Evolutionary conservation across 148 eudicot genomes (phyloP).

Genomic region (Drosera capensis): DNA sequence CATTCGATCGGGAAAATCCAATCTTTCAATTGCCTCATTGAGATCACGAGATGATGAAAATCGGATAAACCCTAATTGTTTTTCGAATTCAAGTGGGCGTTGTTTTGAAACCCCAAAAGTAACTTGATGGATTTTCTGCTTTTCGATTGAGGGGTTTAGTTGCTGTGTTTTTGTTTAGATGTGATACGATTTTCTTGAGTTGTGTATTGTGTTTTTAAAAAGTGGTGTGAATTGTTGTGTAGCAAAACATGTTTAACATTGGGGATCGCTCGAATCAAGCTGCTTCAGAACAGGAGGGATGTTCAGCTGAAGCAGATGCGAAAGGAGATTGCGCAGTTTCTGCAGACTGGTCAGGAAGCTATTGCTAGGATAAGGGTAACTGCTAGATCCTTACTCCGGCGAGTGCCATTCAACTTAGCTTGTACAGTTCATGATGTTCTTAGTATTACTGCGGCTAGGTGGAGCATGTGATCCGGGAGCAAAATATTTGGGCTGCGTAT

Average conservation of each 20-base stretch:
- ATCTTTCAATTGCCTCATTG: no score
- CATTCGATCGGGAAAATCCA: no score
- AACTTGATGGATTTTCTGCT: no score
- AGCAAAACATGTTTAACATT: slow-evolving; percentile 88
- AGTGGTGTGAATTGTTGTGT: slow-evolving; percentile 13
- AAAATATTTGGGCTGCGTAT: slow-evolving; percentile 81
- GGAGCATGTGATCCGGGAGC: slow-evolving; percentile 93
- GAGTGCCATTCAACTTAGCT: no score
- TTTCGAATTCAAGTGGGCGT: no score
- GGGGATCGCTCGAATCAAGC: slow-evolving; percentile 72
- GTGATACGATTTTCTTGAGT: no score
- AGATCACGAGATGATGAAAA: no score
- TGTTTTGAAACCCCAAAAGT: no score
- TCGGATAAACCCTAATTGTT: no score
- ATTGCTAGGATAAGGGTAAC: slow-evolving; percentile 83
- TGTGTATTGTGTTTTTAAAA: not conserved
- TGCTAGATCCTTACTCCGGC: not conserved
- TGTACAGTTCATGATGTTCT: no score
- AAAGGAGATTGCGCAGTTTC: slow-evolving; percentile 88
- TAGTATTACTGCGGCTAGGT: slow-evolving; percentile 31
- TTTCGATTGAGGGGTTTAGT: no score
- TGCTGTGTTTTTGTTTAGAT: no score
- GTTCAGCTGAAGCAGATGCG: slow-evolving; percentile 77
- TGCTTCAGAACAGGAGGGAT: slow-evolving; percentile 87
- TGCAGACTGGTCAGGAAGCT: slow-evolving; percentile 85